Conservation (phyloP, 75 land plant species). For the Sequoia sempervirens region DNA sequence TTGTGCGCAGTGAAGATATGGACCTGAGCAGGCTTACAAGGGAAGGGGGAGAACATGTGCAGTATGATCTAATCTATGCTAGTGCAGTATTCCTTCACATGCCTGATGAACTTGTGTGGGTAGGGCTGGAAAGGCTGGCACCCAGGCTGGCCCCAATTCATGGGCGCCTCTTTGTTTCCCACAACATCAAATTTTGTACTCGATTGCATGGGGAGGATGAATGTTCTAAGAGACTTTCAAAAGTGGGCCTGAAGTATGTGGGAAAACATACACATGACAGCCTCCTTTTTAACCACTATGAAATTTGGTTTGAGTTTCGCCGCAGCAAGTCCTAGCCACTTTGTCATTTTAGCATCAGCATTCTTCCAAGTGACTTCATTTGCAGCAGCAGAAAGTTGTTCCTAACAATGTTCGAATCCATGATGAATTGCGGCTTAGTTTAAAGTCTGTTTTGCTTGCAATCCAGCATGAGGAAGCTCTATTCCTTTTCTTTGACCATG, state of each 20-base stretch:
- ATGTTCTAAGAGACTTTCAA: constrained; percentile 53
- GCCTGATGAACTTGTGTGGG: constrained; percentile 88
- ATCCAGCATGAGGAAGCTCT: background rate
- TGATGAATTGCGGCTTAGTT: background rate
- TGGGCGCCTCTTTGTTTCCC: constrained; percentile 82
- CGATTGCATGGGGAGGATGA: constrained; percentile 56
- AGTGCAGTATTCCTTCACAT: constrained; percentile 94
- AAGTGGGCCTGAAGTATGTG: constrained; percentile 57
- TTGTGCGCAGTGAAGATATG: constrained; percentile 63
- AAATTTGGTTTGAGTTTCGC: constrained; percentile 86
- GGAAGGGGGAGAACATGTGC: constrained; percentile 9
- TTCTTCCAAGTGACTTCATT: background rate
- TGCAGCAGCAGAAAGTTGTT: background rate
- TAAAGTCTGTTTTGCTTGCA: background rate
- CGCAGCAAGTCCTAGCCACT: constrained; percentile 6
- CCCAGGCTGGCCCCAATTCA: constrained; percentile 35
- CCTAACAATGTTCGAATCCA: background rate
- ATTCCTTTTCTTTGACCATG: background rate
- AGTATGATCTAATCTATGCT: constrained; percentile 80
- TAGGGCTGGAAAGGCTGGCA: constrained; percentile 59
- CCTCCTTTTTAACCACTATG: constrained; percentile 90
- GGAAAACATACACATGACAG: constrained; percentile 94
- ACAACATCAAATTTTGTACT: constrained; percentile 88
- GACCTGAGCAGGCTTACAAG: constrained; percentile 53
- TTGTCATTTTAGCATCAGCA: background rate